phyloP scores from a whole-genome alignment of 1,139 yeast species.

The Petasospora fabianii region DNA sequence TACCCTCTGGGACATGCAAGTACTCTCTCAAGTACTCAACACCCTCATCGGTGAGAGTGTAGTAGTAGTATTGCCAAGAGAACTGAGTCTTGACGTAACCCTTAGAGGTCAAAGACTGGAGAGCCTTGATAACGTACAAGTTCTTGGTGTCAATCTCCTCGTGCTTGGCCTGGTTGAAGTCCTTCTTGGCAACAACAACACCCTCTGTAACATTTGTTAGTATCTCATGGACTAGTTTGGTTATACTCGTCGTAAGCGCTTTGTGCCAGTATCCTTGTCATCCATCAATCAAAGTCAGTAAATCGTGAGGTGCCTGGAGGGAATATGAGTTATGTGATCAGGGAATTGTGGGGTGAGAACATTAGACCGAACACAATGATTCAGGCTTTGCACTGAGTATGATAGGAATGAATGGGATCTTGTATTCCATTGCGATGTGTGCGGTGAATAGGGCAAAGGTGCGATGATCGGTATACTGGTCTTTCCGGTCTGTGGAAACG shows the following conservation, averaged over 20 bases:
- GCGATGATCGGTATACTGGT: too few relatives aligned
- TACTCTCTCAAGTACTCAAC: constrained; percentile 97
- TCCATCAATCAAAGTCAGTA: too few relatives aligned
- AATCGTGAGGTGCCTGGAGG: too few relatives aligned
- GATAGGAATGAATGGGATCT: too few relatives aligned
- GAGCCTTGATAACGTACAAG: constrained; percentile 98
- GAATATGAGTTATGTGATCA: too few relatives aligned
- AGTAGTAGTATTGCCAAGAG: constrained; percentile 99
- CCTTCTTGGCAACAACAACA: constrained; percentile 99
- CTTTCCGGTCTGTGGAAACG: too few relatives aligned
- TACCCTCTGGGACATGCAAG: constrained; percentile 98
- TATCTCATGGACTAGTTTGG: constrained; percentile 15
- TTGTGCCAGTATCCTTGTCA: not conserved
- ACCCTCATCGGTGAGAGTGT: constrained; percentile 99
- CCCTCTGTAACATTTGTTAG: constrained; percentile 64
- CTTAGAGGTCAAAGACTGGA: constrained; percentile 97
- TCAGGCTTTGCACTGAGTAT: too few relatives aligned
- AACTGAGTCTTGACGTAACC: constrained; percentile 99
- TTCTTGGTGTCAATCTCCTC: constrained; percentile 97
- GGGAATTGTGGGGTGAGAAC: too few relatives aligned
- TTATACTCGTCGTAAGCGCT: not conserved
- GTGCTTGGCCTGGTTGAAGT: constrained; percentile 96
- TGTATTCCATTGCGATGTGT: too few relatives aligned
- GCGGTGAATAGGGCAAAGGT: too few relatives aligned
- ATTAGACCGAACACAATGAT: too few relatives aligned